A percentile compares a stretch with the other conserved stretches of the same genome.
phyloP scores from a whole-genome alignment of 2,329 filamentous ascomycete genomes.

The Periconia sp. region DNA sequence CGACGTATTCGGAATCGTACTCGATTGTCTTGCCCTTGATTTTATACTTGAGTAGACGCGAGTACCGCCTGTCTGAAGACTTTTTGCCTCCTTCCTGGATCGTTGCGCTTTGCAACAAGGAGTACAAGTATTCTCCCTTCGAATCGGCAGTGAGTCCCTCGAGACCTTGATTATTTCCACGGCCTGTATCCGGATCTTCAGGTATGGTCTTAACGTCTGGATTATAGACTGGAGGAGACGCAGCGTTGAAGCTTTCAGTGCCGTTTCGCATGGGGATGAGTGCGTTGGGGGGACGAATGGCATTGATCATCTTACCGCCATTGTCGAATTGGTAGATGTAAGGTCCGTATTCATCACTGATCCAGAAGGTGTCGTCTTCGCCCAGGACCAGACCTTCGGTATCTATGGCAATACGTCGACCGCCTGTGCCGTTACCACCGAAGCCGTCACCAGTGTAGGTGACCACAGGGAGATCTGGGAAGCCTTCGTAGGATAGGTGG shows the following conservation, averaged over 20 bases:
- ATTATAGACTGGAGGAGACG: slow-evolving; percentile 64
- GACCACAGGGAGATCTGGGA: slow-evolving; percentile 63
- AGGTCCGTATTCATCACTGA: slow-evolving; percentile 65
- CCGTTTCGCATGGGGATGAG: slow-evolving; percentile 66
- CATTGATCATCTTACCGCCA: slow-evolving; percentile 61
- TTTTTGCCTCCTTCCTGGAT: slow-evolving; percentile 55
- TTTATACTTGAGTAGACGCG: slow-evolving; percentile 66
- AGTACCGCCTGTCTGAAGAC: slow-evolving; percentile 57
- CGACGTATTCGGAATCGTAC: slow-evolving; percentile 65
- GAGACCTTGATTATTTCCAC: slow-evolving; percentile 75
- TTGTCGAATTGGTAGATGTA: slow-evolving; percentile 68
- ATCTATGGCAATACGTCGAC: slow-evolving; percentile 63
- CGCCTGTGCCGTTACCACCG: slow-evolving; percentile 61
- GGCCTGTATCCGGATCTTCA: slow-evolving; percentile 60
- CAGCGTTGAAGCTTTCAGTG: slow-evolving; percentile 62
- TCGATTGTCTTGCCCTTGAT: slow-evolving; percentile 51
- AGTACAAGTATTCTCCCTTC: slow-evolving; percentile 65
- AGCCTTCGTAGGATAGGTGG: slow-evolving; percentile 57
- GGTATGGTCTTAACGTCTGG: slow-evolving; percentile 54
- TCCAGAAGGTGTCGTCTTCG: slow-evolving; percentile 64
- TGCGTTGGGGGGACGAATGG: slow-evolving; percentile 66
- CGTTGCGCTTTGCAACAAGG: slow-evolving; percentile 66
- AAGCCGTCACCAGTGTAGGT: slow-evolving; percentile 70
- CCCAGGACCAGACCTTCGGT: slow-evolving; percentile 67
- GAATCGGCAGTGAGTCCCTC: slow-evolving; percentile 67